These are phyloP conservation scores for Populus deltoides DNA, from an alignment of 345 rosid genomes.

Conservation along the genomic window DNA sequence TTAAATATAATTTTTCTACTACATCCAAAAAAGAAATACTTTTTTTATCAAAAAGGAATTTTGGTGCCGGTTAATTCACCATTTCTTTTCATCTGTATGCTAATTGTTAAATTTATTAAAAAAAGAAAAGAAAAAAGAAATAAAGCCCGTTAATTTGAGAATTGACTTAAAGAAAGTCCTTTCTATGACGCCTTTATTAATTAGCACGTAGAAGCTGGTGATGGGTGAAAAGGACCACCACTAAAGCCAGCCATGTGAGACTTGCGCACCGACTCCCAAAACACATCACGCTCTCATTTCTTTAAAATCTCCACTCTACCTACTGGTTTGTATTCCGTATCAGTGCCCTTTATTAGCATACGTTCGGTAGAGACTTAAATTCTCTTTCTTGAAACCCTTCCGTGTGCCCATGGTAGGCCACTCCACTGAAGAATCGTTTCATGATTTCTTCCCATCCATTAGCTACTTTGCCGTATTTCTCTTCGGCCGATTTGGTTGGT, in stretches of 20 bases:
- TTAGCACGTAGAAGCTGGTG: background rate
- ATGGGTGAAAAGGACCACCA: constrained; percentile 28
- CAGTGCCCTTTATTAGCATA: background rate
- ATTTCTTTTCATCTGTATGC: no score
- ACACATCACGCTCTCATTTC: background rate
- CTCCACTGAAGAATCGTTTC: background rate
- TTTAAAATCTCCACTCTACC: background rate
- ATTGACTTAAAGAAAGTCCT: background rate
- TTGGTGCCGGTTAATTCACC: no score
- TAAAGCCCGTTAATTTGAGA: background rate
- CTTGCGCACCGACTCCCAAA: background rate
- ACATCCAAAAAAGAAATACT: no score
- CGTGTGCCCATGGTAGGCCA: background rate
- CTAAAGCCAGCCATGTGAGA: constrained; percentile 18
- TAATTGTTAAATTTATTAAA: background rate
- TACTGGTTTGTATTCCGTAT: background rate
- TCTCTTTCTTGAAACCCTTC: background rate
- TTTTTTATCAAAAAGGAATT: no score
- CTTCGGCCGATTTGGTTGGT: background rate
- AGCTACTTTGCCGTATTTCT: background rate
- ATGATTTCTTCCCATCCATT: background rate
- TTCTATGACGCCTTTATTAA: constrained; percentile 19
- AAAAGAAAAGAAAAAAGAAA: background rate
- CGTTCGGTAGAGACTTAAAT: background rate
- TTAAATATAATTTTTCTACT: no score